Evolutionary conservation across 1,284 basidiomycete species (phyloP), one percentile per base, ranked within the genome.

Genomic region (Pseudozyma tsukubaensis): DNA sequence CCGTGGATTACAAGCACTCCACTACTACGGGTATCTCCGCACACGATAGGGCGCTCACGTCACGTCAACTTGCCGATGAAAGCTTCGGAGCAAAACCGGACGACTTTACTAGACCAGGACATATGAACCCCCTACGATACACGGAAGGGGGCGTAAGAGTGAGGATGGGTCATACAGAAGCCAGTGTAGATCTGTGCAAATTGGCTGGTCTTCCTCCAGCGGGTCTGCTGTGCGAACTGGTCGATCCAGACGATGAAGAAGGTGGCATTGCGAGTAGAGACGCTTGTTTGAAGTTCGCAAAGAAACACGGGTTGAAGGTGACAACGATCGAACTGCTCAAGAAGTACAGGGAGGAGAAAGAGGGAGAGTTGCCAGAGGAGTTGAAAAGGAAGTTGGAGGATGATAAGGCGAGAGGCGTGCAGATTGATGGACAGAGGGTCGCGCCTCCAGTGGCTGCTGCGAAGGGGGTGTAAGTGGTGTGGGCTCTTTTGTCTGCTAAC

Each of bases 11-110:
- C 85, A 91, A 90, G 80, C 88, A 92, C 78, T 93, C 93, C 91
- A 96, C 93, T 1, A 91, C 94, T 0, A 99, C 97, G 10, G 97
- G 97, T 37, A 99, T 99, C 79, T 97, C 94, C 50, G 96, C 97
- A 4, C 91, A 94, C 85, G 96, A 99, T 86, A 91, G 97, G 63
- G 91, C 93, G 7, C 87, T 95, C 59, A 96, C 94, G 9, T 92
- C 89, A 0, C 89, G 92, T 43, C 91, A 92, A 59, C 89, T 98
- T 35, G 92, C 94, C 0, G 76, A 80, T 35, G 21, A 43, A 0
- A 18, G 36, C 6, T 51, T 70, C 10, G 43, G 49, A 4, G 79
- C 78, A 3, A 57, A 21, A 53, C 44, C 68, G n/a, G 86, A 88
- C 7, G 92, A 97, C 79, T 97, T 99, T 84, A 90, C 90, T 2